A percentile compares a stretch with the other conserved stretches of the same genome.
phyloP scores from a whole-genome alignment of 257 asterid species.

The Solanum neorickii region DNA sequence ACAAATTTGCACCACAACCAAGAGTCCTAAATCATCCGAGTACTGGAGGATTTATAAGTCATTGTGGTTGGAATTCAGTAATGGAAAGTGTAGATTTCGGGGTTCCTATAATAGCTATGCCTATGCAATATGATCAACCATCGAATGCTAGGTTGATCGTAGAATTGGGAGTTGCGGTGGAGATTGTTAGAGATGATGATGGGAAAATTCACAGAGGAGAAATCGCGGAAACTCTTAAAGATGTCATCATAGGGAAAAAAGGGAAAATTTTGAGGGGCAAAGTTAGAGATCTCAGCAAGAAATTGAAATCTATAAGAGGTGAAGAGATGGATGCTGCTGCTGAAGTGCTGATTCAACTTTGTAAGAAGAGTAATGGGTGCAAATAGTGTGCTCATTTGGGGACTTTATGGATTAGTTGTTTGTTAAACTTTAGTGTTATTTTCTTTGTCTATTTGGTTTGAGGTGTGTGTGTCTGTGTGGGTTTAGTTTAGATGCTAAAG shows the following conservation, averaged over 20 bases:
- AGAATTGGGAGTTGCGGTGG: slow-evolving; percentile 24
- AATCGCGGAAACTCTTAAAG: slow-evolving; percentile 2
- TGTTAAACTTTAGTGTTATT: no score
- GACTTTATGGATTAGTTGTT: no score
- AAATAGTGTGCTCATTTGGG: not conserved
- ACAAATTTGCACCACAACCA: slow-evolving; percentile 25
- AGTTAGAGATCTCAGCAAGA: slow-evolving; percentile 10
- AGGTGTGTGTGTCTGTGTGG: no score
- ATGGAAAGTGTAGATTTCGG: slow-evolving; percentile 16
- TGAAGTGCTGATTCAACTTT: not conserved
- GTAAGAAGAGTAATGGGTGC: not conserved
- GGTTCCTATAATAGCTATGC: slow-evolving; percentile 29
- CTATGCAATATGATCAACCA: slow-evolving; percentile 35
- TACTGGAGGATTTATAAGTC: slow-evolving; percentile 30
- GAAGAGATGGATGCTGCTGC: slow-evolving; percentile 15
- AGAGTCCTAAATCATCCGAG: slow-evolving; percentile 14
- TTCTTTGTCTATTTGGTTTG: no score
- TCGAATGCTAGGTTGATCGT: slow-evolving; percentile 16
- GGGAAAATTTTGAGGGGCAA: slow-evolving; percentile 10
- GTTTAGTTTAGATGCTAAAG: no score
- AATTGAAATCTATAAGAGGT: slow-evolving; percentile 1
- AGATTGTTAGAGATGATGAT: slow-evolving; percentile 15
- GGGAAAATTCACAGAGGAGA: slow-evolving; percentile 12
- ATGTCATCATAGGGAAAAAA: slow-evolving; percentile 2
- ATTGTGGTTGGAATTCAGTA: slow-evolving; percentile 26